Conservation (phyloP, 495 filamentous ascomycete genomes). For the Chaetomium fimeti region DNA sequence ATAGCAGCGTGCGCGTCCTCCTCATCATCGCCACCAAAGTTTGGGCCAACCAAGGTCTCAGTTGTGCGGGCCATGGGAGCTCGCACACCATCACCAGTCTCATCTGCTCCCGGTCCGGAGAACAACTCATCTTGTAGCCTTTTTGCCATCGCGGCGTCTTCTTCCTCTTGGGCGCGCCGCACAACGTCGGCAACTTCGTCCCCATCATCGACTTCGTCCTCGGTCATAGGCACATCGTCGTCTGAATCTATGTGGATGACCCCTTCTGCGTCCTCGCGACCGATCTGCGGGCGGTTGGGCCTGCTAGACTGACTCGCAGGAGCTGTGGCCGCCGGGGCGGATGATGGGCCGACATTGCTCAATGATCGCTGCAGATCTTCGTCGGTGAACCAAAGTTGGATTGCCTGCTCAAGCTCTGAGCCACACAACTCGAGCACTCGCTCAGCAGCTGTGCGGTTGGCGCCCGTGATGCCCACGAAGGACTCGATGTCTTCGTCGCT, state of each 20-base stretch:
- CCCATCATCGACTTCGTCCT: conserved; percentile 43
- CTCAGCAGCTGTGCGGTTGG: conserved; percentile 59
- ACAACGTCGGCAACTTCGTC: conserved; percentile 41
- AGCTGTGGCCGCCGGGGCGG: conserved; percentile 30
- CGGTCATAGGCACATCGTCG: conserved; percentile 61
- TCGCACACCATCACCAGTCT: conserved; percentile 61
- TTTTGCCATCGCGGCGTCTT: conserved; percentile 91
- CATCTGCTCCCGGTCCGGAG: conserved; percentile 45
- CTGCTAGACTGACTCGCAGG: conserved; percentile 19
- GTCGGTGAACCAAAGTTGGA: conserved; percentile 87
- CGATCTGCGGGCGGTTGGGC: conserved; percentile 32
- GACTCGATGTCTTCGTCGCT: conserved; percentile 51
- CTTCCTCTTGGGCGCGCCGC: conserved; percentile 59
- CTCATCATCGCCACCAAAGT: conserved; percentile 51
- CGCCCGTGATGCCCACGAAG: conserved; percentile 69
- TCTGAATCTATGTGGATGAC: conserved; percentile 72
- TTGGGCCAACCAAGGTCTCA: conserved; percentile 81
- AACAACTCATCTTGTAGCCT: conserved; percentile 92
- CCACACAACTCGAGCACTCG: conserved; percentile 82
- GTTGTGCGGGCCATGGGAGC: conserved; percentile 89
- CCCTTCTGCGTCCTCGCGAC: conserved; percentile 55
- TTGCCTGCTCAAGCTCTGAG: conserved; percentile 76
- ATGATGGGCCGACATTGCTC: conserved; percentile 43
- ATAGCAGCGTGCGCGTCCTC: conserved; percentile 63
- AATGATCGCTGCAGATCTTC: conserved; percentile 57